Base-by-base conservation (phyloP, 2,329 filamentous ascomycete species). In the Aciculosporium take region DNA sequence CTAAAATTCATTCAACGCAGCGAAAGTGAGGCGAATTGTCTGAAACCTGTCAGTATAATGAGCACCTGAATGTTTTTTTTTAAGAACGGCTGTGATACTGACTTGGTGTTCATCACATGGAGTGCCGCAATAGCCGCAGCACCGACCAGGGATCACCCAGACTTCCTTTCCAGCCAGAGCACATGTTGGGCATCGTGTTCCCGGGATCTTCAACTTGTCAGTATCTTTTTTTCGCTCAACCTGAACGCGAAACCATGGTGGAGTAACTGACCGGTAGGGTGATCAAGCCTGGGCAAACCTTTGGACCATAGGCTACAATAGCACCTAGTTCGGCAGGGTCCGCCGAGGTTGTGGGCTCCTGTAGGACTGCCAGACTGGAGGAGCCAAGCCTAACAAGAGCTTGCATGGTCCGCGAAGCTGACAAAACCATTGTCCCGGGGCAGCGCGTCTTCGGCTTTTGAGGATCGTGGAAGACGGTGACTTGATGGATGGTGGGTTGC, bases 121-220 rank as follows among this genome's bases (percentile, higher is more conserved):
- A 20, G 68, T 70, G 38, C 69, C 68, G 54, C 69, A 72, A 48
- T 67, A 65, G 25, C 64, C 64, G 50, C 71, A 74, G 39, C 58
- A 58, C 43, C 67, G 64, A 40, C 71, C 71, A 25, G 68, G 69
- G 45, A 72, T 69, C 20, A 74, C 71, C 71, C 71, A 74, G 33
- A 69, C 67, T 50, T 73, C 71, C 45, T 66, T 60, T 45, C 71
- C 71, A 35, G 61, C 57, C 32, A 57, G 52, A 39, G 63, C 61
- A 49, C 71, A 74, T 4, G 63, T 72, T 37, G 69, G 68, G 52
- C 71, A 74, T 49, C 63, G 60, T 21, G 71, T 68, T 8, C 71
- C 71, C 4, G 70, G 64, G 45, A 71, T 63, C 54, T 63, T 34
- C 27, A n/a, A 3, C 3, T 24, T 25, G 38, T 40, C 20, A 33